Evolutionary conservation across 1,284 basidiomycete species (phyloP).

Genomic region (Jaminaea rosea): DNA sequence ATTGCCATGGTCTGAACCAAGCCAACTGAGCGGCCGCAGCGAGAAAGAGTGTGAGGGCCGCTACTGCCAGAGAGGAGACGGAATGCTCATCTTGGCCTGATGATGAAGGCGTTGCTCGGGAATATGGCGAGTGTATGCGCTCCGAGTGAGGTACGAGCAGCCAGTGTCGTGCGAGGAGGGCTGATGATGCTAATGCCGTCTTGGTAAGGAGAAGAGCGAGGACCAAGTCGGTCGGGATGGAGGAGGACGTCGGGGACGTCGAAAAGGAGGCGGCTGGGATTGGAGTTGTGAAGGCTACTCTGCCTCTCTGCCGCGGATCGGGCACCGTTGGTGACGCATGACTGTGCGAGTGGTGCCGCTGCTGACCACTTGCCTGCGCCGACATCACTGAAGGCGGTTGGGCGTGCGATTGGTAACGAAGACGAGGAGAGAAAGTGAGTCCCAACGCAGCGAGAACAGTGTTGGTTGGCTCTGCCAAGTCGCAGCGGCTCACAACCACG

Average conservation of each 20-base stretch:
- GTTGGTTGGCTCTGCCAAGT: too few relatives aligned
- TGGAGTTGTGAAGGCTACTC: neutral
- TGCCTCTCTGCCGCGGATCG: neutral
- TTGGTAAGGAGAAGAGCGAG: constrained; percentile 42
- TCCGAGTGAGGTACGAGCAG: constrained; percentile 30
- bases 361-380: too few relatives aligned
- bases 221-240: constrained; percentile 39
- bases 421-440: too few relatives aligned
- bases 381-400: too few relatives aligned
- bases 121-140: constrained; percentile 5
- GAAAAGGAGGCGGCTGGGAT: neutral
- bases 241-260: too few relatives aligned
- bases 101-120: neutral
- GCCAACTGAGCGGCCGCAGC: constrained; percentile 26
- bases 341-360: too few relatives aligned
- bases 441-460: too few relatives aligned
- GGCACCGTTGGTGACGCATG: too few relatives aligned
- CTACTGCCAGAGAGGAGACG: constrained; percentile 29
- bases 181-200: constrained; percentile 39
- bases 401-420: too few relatives aligned
- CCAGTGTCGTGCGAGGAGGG: constrained; percentile 40
- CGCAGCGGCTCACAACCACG: too few relatives aligned
- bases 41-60: constrained; percentile 22
- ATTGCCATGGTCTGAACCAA: constrained; percentile 39
- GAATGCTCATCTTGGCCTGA: neutral